Conservation (phyloP, 352 stramenopile genomes). For the Globisporangium heterothallicum region DNA sequence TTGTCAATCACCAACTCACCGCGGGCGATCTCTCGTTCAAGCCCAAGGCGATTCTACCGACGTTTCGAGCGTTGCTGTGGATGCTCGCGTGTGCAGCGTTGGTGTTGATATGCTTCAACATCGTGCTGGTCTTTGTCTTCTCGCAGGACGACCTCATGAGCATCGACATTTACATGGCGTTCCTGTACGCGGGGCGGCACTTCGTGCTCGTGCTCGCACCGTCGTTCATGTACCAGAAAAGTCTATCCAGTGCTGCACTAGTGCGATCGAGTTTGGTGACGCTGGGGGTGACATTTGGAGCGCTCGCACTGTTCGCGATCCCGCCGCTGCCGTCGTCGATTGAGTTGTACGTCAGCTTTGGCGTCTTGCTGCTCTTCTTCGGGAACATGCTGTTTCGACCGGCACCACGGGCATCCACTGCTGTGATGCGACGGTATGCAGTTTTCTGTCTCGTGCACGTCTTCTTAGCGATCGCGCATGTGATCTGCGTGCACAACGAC, state of each 20-base stretch:
- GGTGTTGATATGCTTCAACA: conserved; percentile 28
- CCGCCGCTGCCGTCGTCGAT: background rate
- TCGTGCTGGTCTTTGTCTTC: conserved; percentile 36
- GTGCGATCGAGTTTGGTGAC: conserved; percentile 12
- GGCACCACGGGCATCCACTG: conserved; percentile 14
- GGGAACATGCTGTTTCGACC: conserved; percentile 15
- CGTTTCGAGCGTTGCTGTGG: conserved; percentile 56
- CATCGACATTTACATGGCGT: conserved; percentile 7
- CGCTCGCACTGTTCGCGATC: conserved; percentile 14
- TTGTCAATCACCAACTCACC: conserved; percentile 29
- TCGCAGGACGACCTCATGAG: conserved; percentile 18
- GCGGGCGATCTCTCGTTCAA: conserved; percentile 35
- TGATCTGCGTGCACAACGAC: conserved; percentile 33
- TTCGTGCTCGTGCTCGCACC: conserved; percentile 54
- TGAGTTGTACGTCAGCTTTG: conserved; percentile 11
- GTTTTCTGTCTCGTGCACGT: conserved; percentile 44
- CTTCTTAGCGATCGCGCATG: conserved; percentile 32
- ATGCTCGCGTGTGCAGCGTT: conserved; percentile 26
- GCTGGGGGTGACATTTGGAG: conserved; percentile 30
- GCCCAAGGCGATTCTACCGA: conserved; percentile 52
- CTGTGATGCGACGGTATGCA: conserved; percentile 35
- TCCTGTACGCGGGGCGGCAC: conserved; percentile 51
- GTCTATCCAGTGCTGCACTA: conserved; percentile 32
- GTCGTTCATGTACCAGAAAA: conserved; percentile 60
- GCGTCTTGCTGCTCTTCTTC: conserved; percentile 4